A percentile compares a stretch with the other conserved stretches of the same genome.
Conservation (phyloP, 2,329 filamentous ascomycete species). For the Dichotomopilus funicola region DNA sequence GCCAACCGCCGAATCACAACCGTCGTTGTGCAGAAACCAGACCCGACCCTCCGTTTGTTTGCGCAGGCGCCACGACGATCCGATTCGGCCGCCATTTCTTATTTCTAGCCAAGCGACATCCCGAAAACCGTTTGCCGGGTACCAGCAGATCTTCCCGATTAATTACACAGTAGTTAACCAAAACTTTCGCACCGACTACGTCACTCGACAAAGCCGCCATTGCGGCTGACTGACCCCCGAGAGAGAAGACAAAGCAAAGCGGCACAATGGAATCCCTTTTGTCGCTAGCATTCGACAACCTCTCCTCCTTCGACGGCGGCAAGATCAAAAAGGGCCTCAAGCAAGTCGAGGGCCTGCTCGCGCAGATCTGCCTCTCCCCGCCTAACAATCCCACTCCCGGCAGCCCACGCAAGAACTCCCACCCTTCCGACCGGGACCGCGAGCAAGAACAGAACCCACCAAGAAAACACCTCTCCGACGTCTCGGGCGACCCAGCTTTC, state of each 20-base stretch:
- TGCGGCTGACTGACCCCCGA: no score
- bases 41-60: no score
- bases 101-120: no score
- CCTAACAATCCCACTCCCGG: constrained; percentile 5
- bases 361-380: constrained; percentile 81
- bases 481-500: constrained; percentile 81
- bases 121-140: no score
- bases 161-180: no score
- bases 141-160: no score
- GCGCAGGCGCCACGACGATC: no score
- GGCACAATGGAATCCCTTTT: constrained; percentile 78
- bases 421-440: background rate
- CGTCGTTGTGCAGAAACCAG: no score
- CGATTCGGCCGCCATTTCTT: no score
- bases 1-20: no score
- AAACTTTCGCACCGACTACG: no score
- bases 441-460: constrained; percentile 27
- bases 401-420: constrained; percentile 28
- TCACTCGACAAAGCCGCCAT: background rate
- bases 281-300: constrained; percentile 90
- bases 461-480: constrained; percentile 59
- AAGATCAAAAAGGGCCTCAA: constrained; percentile 92
- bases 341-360: constrained; percentile 88
- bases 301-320: constrained; percentile 81
- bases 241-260: background rate